Base-by-base conservation (phyloP, 2,329 filamentous ascomycete species). In the Apiospora saccharicola region DNA sequence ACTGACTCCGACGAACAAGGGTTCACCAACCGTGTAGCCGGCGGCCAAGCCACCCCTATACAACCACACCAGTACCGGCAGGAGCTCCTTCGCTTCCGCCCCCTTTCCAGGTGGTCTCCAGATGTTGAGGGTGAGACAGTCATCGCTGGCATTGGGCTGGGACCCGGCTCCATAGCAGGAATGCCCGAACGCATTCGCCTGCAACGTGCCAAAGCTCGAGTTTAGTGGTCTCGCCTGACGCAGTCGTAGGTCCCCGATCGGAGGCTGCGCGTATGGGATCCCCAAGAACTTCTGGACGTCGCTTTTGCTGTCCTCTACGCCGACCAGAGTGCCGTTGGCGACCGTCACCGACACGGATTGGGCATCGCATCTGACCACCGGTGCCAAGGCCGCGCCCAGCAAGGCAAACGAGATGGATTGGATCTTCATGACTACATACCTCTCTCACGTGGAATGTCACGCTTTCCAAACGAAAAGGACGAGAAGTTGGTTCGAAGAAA, bases 21-120 rank as follows among this genome's bases (percentile, higher is more conserved):
- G 12, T 6, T 13, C 16, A 3, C 24, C 1, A 2, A 34, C 26
- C 3, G n/a, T 41, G 43, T 37, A 26, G 7, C 22, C n/a, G 2
- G 53, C 37, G n/a, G 7, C 19, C 46, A 85, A 51, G 7, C 68
- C 43, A n/a, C 68, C 68, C 14, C 68, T 46, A n/a, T 46, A 37
- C 24, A 69, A 77, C 77, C 82, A 86, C 30, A 81, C 79, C 24
- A 84, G 76, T 0, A 86, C 84, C 1, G 83, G 84, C 30, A 71
- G 24, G 22, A 53, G 69, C 30, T 2, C 47, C 34, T 72, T 75
- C 2, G 74, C 12, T 43, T 67, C 37, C 8, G 37, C 37, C 6
- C 14, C 16, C 24, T 43, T 13, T 7, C 6, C n/a, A 8, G n/a
- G 12, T n/a, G 46, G 70, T 13, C 44, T 46, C 83, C 83, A 86